Percentiles rank a stretch among this genome's conserved stretches.
Conservation (phyloP, 2,329 filamentous ascomycete genomes). For the Diaporthe caulivora region DNA sequence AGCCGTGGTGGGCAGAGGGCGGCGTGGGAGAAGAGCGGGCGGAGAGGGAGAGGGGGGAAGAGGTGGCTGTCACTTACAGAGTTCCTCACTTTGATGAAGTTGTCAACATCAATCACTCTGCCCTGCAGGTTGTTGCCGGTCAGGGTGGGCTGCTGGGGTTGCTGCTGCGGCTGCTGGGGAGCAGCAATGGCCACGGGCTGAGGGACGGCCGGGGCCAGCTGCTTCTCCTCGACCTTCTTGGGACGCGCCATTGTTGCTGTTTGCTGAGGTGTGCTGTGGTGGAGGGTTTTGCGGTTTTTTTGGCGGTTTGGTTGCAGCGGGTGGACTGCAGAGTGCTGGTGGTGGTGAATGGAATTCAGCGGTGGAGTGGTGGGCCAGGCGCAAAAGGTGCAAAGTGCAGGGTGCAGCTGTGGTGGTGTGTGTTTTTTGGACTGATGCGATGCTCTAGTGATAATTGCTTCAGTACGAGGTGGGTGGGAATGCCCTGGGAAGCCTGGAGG, state of each 20-base stretch:
- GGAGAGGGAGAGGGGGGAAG: slow-evolving; percentile 2
- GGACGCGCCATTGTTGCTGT: slow-evolving; percentile 51
- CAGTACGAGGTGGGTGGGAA: slow-evolving; percentile 28
- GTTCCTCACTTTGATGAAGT: slow-evolving; percentile 85
- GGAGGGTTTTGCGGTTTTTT: neutral
- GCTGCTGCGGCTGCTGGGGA: slow-evolving; percentile 31
- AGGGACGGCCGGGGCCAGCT: slow-evolving; percentile 35
- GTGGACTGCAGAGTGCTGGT: neutral
- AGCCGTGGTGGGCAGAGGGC: neutral
- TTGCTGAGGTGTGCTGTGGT: no score
- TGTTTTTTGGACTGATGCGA: slow-evolving; percentile 25
- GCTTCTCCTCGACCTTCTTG: slow-evolving; percentile 51
- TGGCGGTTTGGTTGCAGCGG: slow-evolving; percentile 24
- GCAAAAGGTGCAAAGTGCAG: neutral
- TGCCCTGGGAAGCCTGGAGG: slow-evolving; percentile 34
- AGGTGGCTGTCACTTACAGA: slow-evolving; percentile 71
- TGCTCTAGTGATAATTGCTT: slow-evolving; percentile 33
- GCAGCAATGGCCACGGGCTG: slow-evolving; percentile 31
- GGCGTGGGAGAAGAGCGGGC: neutral
- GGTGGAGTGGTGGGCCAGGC: slow-evolving; percentile 26
- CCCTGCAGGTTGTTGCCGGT: slow-evolving; percentile 34
- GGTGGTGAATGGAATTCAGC: neutral
- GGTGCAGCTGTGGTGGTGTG: slow-evolving; percentile 11
- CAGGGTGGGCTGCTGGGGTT: slow-evolving; percentile 28
- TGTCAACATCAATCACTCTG: slow-evolving; percentile 74